These are phyloP conservation scores for Diaporthe citri DNA, from an alignment of 2,329 filamentous ascomycete genomes.

Conservation along the genomic window DNA sequence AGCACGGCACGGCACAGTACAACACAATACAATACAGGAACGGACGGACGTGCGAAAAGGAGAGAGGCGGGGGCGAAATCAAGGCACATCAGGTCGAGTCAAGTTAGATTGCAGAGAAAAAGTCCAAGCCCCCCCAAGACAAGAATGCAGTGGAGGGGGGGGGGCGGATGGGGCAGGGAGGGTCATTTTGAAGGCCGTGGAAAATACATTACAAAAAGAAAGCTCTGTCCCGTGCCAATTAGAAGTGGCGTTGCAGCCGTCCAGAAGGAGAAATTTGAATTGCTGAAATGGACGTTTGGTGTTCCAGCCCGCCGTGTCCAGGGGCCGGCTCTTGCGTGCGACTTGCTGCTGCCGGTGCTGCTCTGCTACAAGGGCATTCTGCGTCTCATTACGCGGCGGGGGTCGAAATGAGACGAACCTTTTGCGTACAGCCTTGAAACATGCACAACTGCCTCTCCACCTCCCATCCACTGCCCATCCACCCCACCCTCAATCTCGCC, in stretches of 20 bases:
- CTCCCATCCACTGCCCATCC: not conserved
- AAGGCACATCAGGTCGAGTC: constrained; percentile 30
- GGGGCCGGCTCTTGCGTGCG: constrained; percentile 11
- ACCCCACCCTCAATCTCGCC: constrained; percentile 1
- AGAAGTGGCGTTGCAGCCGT: constrained; percentile 13
- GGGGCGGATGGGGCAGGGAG: constrained; percentile 11
- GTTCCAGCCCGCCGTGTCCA: constrained; percentile 13
- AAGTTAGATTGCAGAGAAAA: constrained; percentile 23
- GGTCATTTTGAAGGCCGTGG: not conserved
- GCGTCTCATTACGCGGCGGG: constrained; percentile 32
- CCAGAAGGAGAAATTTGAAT: constrained; percentile 14
- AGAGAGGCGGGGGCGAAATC: constrained; percentile 15
- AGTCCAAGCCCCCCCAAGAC: constrained; percentile 6
- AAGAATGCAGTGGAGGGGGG: constrained; percentile 28
- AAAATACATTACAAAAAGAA: not conserved
- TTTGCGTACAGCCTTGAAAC: constrained; percentile 25
- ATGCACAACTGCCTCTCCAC: constrained; percentile 25
- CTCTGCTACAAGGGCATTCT: constrained; percentile 22
- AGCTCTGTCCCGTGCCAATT: constrained; percentile 8
- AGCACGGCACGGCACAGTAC: not conserved
- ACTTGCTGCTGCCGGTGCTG: not conserved
- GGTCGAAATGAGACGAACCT: constrained; percentile 32
- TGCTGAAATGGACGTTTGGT: constrained; percentile 19
- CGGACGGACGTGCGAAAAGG: constrained; percentile 19
- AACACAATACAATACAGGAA: not conserved